Evolutionary conservation across 2,329 filamentous ascomycete species (phyloP).

Genomic region (Daldinia eschscholtzii): DNA sequence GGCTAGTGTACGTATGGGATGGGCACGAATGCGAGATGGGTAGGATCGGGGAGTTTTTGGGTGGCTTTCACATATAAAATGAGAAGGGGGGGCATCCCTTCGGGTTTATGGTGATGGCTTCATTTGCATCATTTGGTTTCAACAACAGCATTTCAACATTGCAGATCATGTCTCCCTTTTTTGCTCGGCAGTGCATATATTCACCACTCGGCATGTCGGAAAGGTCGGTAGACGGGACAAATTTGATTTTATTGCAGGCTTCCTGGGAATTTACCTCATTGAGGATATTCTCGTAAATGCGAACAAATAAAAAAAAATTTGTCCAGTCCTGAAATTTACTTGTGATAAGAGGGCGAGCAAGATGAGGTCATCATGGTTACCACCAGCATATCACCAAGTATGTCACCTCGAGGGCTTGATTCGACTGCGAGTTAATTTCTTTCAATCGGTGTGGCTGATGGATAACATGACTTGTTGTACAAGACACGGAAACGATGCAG

Average conservation of each 20-base stretch:
- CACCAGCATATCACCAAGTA: constrained; percentile 2
- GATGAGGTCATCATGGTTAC: constrained; percentile 38
- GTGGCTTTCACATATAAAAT: constrained; percentile 32
- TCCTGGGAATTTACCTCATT: constrained; percentile 19
- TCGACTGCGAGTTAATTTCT: neutral
- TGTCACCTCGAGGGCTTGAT: constrained; percentile 3
- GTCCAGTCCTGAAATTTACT: constrained; percentile 19
- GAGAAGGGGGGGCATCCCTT: constrained; percentile 21
- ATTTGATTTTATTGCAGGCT: constrained; percentile 15
- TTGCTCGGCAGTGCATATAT: constrained; percentile 18
- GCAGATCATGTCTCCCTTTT: constrained; percentile 29
- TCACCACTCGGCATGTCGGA: constrained; percentile 7
- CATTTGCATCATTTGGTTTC: constrained; percentile 42
- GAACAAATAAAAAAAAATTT: constrained; percentile 24
- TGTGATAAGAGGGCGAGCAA: constrained; percentile 24
- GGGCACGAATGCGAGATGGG: constrained; percentile 31
- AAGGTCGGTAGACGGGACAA: constrained; percentile 28
- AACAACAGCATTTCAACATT: constrained; percentile 40
- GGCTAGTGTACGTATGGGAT: constrained; percentile 22
- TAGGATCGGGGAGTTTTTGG: constrained; percentile 38
- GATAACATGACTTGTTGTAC: constrained; percentile 2
- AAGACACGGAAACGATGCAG: neutral
- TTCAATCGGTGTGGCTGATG: constrained; percentile 5
- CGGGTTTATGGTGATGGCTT: constrained; percentile 37
- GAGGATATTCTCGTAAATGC: constrained; percentile 24